These are phyloP conservation scores for Pseudocercospora vitis DNA, from an alignment of 2,329 filamentous ascomycete species.

Conservation along the genomic window DNA sequence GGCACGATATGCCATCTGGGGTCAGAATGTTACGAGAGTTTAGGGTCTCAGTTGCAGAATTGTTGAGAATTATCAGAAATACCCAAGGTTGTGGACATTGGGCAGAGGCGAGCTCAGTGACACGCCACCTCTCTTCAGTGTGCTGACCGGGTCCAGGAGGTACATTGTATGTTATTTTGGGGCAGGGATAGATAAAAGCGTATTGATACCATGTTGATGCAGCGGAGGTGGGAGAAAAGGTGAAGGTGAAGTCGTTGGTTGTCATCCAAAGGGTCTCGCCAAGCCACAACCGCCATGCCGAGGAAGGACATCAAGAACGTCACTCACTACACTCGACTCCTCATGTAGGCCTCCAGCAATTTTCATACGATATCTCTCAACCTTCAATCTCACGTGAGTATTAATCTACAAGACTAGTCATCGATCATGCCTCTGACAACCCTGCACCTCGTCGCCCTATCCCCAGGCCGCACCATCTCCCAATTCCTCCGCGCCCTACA, in stretches of 20 bases:
- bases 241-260: background rate
- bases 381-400: background rate
- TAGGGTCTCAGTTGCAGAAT: background rate
- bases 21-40: background rate
- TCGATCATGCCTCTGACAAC: slow-evolving; percentile 51
- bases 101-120: no score
- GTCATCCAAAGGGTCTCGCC: background rate
- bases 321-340: background rate
- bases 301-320: slow-evolving; percentile 3
- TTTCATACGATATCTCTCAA: no score
- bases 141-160: background rate
- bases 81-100: no score
- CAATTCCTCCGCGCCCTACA: slow-evolving; percentile 45
- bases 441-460: slow-evolving; percentile 49
- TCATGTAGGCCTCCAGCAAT: no score
- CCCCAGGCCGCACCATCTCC: slow-evolving; percentile 34
- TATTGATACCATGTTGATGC: no score
- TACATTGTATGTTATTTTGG: background rate
- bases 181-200: background rate
- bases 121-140: no score
- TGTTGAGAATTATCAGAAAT: background rate
- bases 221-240: no score
- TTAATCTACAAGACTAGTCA: background rate
- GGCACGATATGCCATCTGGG: no score
- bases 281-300: background rate